Evolutionary conservation across 768 basidiomycete species (phyloP).

Genomic region (Phaffia australis): DNA sequence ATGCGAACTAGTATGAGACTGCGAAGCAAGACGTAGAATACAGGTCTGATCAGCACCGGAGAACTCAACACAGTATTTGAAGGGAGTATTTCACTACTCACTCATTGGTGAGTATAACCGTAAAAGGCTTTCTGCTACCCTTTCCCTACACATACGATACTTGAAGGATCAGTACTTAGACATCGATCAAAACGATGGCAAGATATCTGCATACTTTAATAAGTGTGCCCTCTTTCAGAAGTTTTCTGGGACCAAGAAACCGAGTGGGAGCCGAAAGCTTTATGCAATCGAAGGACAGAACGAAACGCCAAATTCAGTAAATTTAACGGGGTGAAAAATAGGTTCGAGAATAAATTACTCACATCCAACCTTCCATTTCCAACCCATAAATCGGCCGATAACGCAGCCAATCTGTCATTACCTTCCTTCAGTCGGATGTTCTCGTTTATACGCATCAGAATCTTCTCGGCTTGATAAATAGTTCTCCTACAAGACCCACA

Average conservation of each 20-base stretch:
- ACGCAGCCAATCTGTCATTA: conserved; percentile 55
- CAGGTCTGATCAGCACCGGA: not conserved
- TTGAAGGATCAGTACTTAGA: not conserved
- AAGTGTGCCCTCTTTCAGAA: conserved; percentile 68
- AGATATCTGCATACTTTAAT: conserved; percentile 44
- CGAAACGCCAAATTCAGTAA: conserved; percentile 29
- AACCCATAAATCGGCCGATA: conserved; percentile 76
- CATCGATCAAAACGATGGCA: not conserved
- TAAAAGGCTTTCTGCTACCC: conserved; percentile 3
- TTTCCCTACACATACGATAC: not conserved
- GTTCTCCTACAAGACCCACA: conserved; percentile 41
- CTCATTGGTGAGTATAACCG: conserved; percentile 22
- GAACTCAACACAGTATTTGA: conserved; percentile 2
- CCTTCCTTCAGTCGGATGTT: conserved; percentile 74
- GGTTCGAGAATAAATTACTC: conserved; percentile 2
- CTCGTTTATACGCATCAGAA: conserved; percentile 77
- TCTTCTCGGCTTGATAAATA: conserved; percentile 51
- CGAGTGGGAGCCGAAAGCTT: conserved; percentile 86
- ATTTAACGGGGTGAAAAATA: not conserved
- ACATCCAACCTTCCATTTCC: conserved; percentile 38
- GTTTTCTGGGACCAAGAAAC: conserved; percentile 63
- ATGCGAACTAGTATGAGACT: not conserved
- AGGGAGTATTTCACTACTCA: not conserved
- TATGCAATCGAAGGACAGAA: conserved; percentile 45
- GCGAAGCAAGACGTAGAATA: not conserved